Base-by-base conservation (phyloP, 768 basidiomycete species). In the Pleurotus tuber-regium region DNA sequence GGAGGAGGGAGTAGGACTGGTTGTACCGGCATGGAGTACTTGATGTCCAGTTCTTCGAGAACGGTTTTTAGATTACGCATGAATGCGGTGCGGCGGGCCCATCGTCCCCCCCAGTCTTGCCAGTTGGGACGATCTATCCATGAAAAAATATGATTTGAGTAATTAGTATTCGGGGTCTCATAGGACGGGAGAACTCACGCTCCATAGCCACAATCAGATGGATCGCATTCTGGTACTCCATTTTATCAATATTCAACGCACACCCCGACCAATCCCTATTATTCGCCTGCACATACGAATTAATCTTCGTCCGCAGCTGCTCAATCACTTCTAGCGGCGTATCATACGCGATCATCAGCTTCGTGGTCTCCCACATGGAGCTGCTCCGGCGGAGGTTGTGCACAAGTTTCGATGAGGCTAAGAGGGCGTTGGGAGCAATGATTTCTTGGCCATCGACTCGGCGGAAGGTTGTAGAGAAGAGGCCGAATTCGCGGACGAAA, bases 61-160 rank as follows among this genome's bases (percentile, higher is more conserved):
- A 83, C 62, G 4, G 70, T 77, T 68, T 87, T 89, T 41, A 92
- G 72, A 58, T 85, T 66, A 31, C 84, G 79, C 89, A 91, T 90
- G 65, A 91, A 87, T 19, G 68, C 72, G 9, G 80, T 90, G 55
- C 89, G 83, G 40, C 88, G 83, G 6, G 70, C 72, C 88, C 86
- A 89, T 52, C 88, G 74, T 16, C 80, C 89, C 42, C 86, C 88
- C 89, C 89, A 92, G 61, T 91, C 87, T 62, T 91, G 89, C 89
- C 89, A 92, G 61, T 89, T 89, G 30, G 83, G 77, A 47, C 86
- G 82, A 66, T 90, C 86, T 87, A 51, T 40, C 43, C 30, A 16
- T 30, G 2, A 26, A 9, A 43, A 14, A 42, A 35, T 39, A 36
- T 26, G 25, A 31, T 28, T 21, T 51, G 11, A 35, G 21, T 52